These are phyloP conservation scores for Mortierella sp. DNA, from an alignment of 371 early-diverging fungal genomes.

Conservation along the genomic window DNA sequence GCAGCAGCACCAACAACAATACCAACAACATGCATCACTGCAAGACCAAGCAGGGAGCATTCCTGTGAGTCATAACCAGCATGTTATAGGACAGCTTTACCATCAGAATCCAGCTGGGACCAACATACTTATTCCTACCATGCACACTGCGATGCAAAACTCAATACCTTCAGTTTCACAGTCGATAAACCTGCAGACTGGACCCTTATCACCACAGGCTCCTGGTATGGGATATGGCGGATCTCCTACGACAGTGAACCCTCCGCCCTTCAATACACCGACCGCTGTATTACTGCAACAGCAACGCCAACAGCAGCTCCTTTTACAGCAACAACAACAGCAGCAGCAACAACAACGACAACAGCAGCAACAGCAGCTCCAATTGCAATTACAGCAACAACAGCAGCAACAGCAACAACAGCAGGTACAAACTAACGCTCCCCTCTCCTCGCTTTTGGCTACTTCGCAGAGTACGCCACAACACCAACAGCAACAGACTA, in stretches of 20 bases:
- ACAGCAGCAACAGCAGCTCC: conserved; percentile 9
- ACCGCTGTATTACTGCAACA: conserved; percentile 30
- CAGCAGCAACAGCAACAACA: conserved; percentile 25
- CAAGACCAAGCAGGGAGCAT: conserved; percentile 1
- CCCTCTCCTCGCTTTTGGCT: background rate
- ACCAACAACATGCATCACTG: conserved; percentile 19
- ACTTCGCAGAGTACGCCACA: background rate
- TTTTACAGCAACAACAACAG: conserved; percentile 12
- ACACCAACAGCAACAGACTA: conserved; percentile 1
- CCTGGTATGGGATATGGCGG: background rate
- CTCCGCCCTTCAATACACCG: conserved; percentile 18
- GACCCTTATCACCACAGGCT: background rate
- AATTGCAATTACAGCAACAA: conserved; percentile 9
- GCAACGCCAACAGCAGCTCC: conserved; percentile 24
- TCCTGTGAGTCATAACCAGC: conserved; percentile 6
- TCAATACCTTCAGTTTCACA: conserved; percentile 3
- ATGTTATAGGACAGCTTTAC: background rate
- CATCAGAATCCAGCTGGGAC: conserved; percentile 18
- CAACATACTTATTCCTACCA: background rate
- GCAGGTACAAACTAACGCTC: background rate
- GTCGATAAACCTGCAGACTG: background rate
- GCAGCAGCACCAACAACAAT: conserved; percentile 27
- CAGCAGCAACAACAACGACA: conserved; percentile 20
- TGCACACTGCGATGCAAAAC: background rate
- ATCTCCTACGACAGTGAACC: conserved; percentile 1